Conservation (phyloP, 2,329 filamentous ascomycete species). For the Lachnellula arida region DNA sequence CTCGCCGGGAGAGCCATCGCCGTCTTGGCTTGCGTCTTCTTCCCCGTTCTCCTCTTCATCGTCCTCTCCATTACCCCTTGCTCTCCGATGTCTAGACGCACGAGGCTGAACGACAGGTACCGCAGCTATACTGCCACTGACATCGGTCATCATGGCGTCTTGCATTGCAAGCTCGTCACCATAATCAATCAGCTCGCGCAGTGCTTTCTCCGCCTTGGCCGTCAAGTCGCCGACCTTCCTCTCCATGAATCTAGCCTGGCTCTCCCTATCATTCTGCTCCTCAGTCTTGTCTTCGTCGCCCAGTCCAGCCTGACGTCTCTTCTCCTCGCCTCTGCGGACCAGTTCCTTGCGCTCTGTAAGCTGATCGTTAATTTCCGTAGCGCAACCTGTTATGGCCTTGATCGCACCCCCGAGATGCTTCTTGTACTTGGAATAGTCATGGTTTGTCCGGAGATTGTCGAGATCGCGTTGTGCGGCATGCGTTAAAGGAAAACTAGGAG, state of each 20-base stretch:
- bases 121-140: constrained; percentile 25
- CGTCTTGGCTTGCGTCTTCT: constrained; percentile 32
- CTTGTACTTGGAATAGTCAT: constrained; percentile 41
- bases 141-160: constrained; percentile 28
- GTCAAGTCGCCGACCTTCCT: constrained; percentile 48
- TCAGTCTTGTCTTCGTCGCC: constrained; percentile 33
- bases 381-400: constrained; percentile 39
- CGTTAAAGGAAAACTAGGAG: constrained; percentile 48
- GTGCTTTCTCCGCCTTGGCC: constrained; percentile 49
- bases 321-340: constrained; percentile 21
- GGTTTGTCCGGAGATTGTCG: constrained; percentile 37
- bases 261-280: constrained; percentile 33
- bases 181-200: constrained; percentile 55
- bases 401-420: constrained; percentile 44
- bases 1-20: constrained; percentile 22
- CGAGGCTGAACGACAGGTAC: constrained; percentile 28
- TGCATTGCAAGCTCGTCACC: constrained; percentile 39
- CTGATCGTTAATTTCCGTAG: constrained; percentile 51
- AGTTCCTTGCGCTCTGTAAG: constrained; percentile 31
- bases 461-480: constrained; percentile 42
- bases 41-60: constrained; percentile 37
- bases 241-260: constrained; percentile 38
- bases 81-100: constrained; percentile 25
- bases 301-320: constrained; percentile 28
- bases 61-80: constrained; percentile 33